These are phyloP conservation scores for Yamadazyma oceani DNA, from an alignment of 1,139 yeast species.

Conservation along the genomic window DNA sequence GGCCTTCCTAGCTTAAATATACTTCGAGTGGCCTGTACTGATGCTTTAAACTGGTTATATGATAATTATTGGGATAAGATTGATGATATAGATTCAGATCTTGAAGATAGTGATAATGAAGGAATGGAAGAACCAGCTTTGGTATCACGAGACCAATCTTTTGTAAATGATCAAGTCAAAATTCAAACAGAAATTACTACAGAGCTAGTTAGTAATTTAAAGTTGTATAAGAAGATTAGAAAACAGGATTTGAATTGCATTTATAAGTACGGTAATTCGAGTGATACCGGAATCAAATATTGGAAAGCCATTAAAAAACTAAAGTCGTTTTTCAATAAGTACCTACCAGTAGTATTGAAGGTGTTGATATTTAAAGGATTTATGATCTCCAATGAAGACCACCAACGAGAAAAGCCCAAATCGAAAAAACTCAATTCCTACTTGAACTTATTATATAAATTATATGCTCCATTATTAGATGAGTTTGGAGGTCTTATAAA, in stretches of 20 bases:
- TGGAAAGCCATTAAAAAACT: conserved; percentile 37
- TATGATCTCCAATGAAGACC: conserved; percentile 28
- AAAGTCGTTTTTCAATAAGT: conserved; percentile 6
- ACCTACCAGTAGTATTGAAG: conserved; percentile 13
- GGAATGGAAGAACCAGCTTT: conserved; percentile 20
- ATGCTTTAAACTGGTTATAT: conserved; percentile 76
- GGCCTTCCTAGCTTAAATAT: conserved; percentile 68
- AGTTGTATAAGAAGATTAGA: conserved; percentile 39
- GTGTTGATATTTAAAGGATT: conserved; percentile 26
- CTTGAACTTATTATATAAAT: conserved; percentile 27
- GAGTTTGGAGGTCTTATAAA: conserved; percentile 27
- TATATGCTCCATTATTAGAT: conserved; percentile 35
- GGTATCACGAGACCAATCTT: conserved; percentile 15
- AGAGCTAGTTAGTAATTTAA: conserved; percentile 21
- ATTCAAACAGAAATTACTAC: conserved; percentile 1
- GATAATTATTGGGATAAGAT: conserved; percentile 70
- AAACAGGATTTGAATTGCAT: conserved; percentile 42
- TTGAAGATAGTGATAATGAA: conserved; percentile 18
- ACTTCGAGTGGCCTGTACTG: conserved; percentile 54
- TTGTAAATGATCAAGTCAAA: conserved; percentile 6
- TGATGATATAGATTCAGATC: conserved; percentile 24
- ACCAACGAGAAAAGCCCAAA: conserved; percentile 12
- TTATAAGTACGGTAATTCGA: conserved; percentile 39
- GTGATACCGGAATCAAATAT: conserved; percentile 37
- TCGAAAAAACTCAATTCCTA: conserved; percentile 22